Evolutionary conservation across 345 rosid genomes (phyloP), one percentile per base, ranked within the genome.

Genomic region (Cochlearia excelsa): DNA sequence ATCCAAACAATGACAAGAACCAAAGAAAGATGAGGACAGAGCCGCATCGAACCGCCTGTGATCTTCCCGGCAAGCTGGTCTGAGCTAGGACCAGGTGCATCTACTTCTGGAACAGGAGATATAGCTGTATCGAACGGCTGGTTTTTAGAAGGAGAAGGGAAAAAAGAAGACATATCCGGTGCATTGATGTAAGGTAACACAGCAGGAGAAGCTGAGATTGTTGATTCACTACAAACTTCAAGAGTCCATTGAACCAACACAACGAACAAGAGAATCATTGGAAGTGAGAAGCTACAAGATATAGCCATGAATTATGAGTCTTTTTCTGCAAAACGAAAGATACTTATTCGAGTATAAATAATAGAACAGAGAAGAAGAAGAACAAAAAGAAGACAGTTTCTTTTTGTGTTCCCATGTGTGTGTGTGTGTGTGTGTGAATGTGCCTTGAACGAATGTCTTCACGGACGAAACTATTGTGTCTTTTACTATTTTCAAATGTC

Each of bases 91-190:
- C 68, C 44, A 1, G 82, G 88, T 0, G 79, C 61, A 3, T 71
- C 64, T 39, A 79, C 71, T 35, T 72, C 80, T 28, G 74, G 60
- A 57, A 27, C 58, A 41, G 85, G 84, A 67, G 84, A 63, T 29
- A 59, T 63, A 2, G 83, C 77, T 4, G 78, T 50, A 33, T 42
- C 46, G 2, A 26, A 4, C 7, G 75, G 68, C 77, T 69, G 63
- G 67, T 42, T n/a, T 45, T 62, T 26, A 65, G 51, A 46, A 6
- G 83, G 77, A 45, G 90, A 53, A 61, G 94, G 90, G 71, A 86
- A 86, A 54, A 86, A 86, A 0, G 87, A 74, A n/a, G 87, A 83
- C 82, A 77, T 80, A 50, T 77, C 70, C 1, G 85, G 82, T 51
- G 84, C 71, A 71, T 49, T 77, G 6, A 56, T 69, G 28, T 78